Conservation (phyloP, 2,329 filamentous ascomycete genomes). For the Alternaria longipes region DNA sequence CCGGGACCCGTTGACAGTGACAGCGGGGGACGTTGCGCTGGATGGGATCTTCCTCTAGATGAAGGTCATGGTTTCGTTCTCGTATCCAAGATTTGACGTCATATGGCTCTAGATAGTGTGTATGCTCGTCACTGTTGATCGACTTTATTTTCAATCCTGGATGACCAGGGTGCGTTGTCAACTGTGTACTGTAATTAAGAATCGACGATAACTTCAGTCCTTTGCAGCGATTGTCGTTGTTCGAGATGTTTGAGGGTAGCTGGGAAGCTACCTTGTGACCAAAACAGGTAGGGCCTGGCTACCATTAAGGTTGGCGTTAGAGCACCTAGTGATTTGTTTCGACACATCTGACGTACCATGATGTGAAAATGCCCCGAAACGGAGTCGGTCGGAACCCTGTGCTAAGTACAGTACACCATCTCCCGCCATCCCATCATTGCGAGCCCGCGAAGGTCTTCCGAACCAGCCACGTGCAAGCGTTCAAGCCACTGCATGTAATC, state of each 20-base stretch:
- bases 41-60: background rate
- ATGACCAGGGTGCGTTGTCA: background rate
- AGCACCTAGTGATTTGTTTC: constrained; percentile 10
- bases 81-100: background rate
- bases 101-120: background rate
- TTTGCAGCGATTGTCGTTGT: constrained; percentile 7
- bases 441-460: background rate
- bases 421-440: background rate
- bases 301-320: constrained; percentile 13
- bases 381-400: constrained; percentile 1
- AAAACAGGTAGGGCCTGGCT: background rate
- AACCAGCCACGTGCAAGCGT: constrained; percentile 1
- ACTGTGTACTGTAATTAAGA: background rate
- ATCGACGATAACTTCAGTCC: background rate
- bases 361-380: constrained; percentile 12
- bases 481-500: constrained; percentile 1
- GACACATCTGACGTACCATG: constrained; percentile 19
- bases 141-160: background rate
- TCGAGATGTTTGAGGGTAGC: constrained; percentile 5
- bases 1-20: constrained; percentile 5
- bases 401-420: constrained; percentile 4
- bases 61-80: background rate
- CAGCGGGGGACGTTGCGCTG: constrained; percentile 14
- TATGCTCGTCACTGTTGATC: background rate
- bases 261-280: background rate